A percentile compares a stretch with the other conserved stretches of the same genome.
These are phyloP conservation scores for Kodamaea suecica DNA, from an alignment of 1,139 yeast genomes.

Conservation along the genomic window DNA sequence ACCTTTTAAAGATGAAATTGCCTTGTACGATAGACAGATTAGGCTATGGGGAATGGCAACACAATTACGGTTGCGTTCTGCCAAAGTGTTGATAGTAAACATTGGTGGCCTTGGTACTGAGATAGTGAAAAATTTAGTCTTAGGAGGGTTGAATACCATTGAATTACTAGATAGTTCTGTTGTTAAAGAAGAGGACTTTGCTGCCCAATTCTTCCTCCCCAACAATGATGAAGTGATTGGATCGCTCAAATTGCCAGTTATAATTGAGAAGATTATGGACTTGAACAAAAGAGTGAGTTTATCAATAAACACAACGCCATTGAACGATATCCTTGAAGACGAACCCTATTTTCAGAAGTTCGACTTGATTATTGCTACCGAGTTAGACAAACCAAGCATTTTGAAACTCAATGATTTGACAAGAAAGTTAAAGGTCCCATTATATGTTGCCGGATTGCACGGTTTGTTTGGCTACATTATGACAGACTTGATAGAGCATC, in stretches of 20 bases:
- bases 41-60: slow-evolving; percentile 97
- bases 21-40: slow-evolving; percentile 91
- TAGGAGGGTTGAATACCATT: slow-evolving; percentile 83
- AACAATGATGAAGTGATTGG: slow-evolving; percentile 50
- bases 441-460: slow-evolving; percentile 66
- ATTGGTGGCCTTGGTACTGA: slow-evolving; percentile 77
- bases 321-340: slow-evolving; percentile 24
- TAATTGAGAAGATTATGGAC: slow-evolving; percentile 55
- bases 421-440: slow-evolving; percentile 55
- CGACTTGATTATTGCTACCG: slow-evolving; percentile 76
- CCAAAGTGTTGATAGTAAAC: slow-evolving; percentile 66
- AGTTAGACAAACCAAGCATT: slow-evolving; percentile 45
- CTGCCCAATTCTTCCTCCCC: slow-evolving; percentile 76
- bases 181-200: slow-evolving; percentile 63
- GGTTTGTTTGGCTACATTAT: slow-evolving; percentile 85
- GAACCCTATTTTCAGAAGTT: slow-evolving; percentile 51
- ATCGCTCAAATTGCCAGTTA: slow-evolving; percentile 50
- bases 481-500: slow-evolving; percentile 70
- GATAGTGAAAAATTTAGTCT: slow-evolving; percentile 75
- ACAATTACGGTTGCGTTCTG: slow-evolving; percentile 73
- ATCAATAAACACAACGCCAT: slow-evolving; percentile 33
- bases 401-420: slow-evolving; percentile 49
- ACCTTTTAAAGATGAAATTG: slow-evolving; percentile 64
- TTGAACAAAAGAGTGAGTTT: slow-evolving; percentile 75
- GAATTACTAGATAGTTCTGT: slow-evolving; percentile 61